Conservation (phyloP, 2,329 filamentous ascomycete genomes). For the Didymella pinodella region DNA sequence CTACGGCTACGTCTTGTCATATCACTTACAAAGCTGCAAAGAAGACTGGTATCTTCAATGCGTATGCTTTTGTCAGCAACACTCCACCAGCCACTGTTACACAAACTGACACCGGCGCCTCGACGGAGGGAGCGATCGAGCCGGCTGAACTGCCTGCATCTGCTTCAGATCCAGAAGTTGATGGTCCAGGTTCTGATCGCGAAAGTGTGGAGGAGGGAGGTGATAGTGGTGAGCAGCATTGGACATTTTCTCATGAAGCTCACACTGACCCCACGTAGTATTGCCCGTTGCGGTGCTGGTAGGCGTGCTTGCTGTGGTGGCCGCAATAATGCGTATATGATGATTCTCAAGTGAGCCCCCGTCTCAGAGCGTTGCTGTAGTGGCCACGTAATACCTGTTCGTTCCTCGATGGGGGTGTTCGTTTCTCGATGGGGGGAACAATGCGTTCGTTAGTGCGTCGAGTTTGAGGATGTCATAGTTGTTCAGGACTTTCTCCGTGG, state of each 20-base stretch:
- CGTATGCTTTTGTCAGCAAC: background rate
- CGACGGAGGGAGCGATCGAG: background rate
- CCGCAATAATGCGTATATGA: background rate
- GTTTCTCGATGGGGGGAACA: too few relatives aligned
- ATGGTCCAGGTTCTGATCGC: background rate
- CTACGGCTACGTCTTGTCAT: background rate
- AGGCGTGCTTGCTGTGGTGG: background rate
- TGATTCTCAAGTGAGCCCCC: too few relatives aligned
- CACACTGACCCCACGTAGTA: background rate
- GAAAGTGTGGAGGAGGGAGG: background rate
- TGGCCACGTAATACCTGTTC: background rate
- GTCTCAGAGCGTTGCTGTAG: too few relatives aligned
- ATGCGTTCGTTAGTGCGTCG: too few relatives aligned
- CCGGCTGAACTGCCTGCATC: background rate
- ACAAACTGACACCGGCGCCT: too few relatives aligned
- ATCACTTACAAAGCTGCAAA: background rate
- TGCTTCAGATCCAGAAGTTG: background rate
- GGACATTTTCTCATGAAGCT: background rate
- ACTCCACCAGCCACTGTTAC: background rate
- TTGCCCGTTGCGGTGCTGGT: background rate
- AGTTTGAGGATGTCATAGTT: too few relatives aligned
- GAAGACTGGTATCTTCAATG: background rate
- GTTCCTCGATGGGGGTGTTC: background rate
- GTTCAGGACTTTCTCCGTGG: background rate
- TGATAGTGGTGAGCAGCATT: background rate